Percentiles rank a stretch among this genome's conserved stretches.
phyloP scores from a whole-genome alignment of 2,329 filamentous ascomycete species.

The Penicillium sp. region DNA sequence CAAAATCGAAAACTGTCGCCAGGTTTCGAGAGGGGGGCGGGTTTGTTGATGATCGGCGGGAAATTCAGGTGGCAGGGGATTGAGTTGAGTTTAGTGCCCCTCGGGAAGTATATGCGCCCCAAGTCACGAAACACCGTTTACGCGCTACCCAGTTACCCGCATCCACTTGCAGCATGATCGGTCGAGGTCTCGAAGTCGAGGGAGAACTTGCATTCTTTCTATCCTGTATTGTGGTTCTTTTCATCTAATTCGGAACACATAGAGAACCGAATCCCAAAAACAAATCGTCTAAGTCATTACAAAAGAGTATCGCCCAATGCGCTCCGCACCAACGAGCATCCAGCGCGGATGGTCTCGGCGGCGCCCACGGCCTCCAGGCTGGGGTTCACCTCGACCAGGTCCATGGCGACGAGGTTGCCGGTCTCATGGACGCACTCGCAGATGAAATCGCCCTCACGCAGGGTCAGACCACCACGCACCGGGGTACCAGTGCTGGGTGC shows the following conservation, averaged over 20 bases:
- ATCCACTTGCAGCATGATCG: not conserved
- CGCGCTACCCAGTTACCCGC: not conserved
- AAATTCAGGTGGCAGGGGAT: constrained; percentile 35
- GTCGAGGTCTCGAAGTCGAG: not conserved
- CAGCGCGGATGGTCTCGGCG: constrained; percentile 83
- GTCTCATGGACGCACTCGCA: constrained; percentile 83
- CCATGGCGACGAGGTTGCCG: constrained; percentile 75
- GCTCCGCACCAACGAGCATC: constrained; percentile 87
- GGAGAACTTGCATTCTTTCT: not conserved
- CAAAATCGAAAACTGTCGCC: not conserved
- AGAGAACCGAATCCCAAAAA: not conserved
- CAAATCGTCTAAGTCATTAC: constrained; percentile 46
- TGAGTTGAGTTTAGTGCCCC: constrained; percentile 7
- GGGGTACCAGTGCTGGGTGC: constrained; percentile 95
- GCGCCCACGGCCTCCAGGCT: constrained; percentile 69
- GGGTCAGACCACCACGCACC: constrained; percentile 86
- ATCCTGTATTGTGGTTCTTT: not conserved
- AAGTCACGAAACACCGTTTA: not conserved
- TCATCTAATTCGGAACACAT: not conserved
- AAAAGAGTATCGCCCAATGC: constrained; percentile 89
- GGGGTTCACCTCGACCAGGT: constrained; percentile 81
- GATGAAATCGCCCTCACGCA: constrained; percentile 96
- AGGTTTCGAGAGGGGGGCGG: constrained; percentile 15
- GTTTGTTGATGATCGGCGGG: constrained; percentile 19
- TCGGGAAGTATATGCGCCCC: not conserved